Percentiles rank a stretch among this genome's conserved stretches.
phyloP scores from a whole-genome alignment of 805 yeast species.

The Teunomyces lycoperdinae region DNA sequence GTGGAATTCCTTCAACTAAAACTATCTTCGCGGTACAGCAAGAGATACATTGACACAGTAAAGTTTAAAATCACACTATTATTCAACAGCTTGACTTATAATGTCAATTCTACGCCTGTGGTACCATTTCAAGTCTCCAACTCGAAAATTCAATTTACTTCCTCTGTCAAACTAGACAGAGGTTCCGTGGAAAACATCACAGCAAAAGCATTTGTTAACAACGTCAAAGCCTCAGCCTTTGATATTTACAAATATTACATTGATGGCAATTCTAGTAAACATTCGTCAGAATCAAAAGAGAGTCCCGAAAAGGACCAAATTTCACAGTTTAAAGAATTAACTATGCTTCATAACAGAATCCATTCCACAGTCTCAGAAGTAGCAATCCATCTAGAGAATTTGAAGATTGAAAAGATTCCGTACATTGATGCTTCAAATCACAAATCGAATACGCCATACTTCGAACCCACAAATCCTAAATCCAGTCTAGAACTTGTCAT shows the following conservation, averaged over 20 bases:
- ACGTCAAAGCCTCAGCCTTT: conserved; percentile 21
- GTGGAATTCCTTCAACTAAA: conserved; percentile 21
- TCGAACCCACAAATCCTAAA: conserved; percentile 18
- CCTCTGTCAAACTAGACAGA: conserved; percentile 12
- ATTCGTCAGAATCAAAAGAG: neutral
- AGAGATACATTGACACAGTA: conserved; percentile 12
- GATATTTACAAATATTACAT: conserved; percentile 16
- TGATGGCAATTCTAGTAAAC: conserved; percentile 1
- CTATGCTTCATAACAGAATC: conserved; percentile 15
- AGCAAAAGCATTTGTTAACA: conserved; percentile 19
- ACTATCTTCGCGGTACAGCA: conserved; percentile 18
- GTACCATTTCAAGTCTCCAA: conserved; percentile 4
- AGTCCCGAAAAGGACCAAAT: neutral
- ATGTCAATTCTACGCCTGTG: conserved; percentile 3
- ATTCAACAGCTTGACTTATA: conserved; percentile 10
- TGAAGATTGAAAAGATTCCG: conserved; percentile 27
- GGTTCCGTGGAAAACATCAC: conserved; percentile 20
- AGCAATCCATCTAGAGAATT: conserved; percentile 26
- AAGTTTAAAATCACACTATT: conserved; percentile 15
- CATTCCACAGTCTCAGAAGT: conserved; percentile 23
- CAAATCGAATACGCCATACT: conserved; percentile 17
- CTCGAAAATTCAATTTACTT: conserved; percentile 13
- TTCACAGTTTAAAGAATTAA: neutral
- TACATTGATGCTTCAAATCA: conserved; percentile 24
- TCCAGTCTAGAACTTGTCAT: conserved; percentile 21